phyloP scores from a whole-genome alignment of 2,329 filamentous ascomycete genomes.

The Fusarium circinatum region DNA sequence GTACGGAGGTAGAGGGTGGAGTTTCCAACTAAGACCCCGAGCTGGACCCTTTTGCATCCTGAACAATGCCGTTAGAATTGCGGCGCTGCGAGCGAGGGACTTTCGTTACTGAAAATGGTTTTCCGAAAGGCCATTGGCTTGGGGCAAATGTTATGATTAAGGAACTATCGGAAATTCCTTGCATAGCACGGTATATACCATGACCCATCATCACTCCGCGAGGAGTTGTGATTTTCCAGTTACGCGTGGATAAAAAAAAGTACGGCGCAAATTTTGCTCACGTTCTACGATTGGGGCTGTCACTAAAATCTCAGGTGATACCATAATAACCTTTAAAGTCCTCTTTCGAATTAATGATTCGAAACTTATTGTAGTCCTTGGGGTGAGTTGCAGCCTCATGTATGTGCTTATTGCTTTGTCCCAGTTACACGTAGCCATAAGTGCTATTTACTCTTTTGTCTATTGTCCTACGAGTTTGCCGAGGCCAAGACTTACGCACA shows the following conservation, averaged over 20 bases:
- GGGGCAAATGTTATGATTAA: not conserved
- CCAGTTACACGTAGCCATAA: slow-evolving; percentile 2
- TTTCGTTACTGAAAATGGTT: slow-evolving; percentile 3
- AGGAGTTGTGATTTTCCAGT: not conserved
- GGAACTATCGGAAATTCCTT: not conserved
- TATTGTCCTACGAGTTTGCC: slow-evolving; percentile 1
- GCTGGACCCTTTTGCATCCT: not conserved
- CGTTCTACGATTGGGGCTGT: not conserved
- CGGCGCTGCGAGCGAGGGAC: slow-evolving; percentile 1
- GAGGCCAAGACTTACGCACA: slow-evolving; percentile 7
- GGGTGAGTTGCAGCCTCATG: slow-evolving; percentile 2
- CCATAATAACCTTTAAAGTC: not conserved
- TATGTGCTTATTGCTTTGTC: not conserved
- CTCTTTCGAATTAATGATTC: not conserved
- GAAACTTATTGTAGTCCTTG: not conserved
- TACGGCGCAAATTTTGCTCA: not conserved
- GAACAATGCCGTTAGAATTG: not conserved
- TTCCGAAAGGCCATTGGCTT: not conserved
- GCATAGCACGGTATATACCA: not conserved
- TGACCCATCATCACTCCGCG: not conserved
- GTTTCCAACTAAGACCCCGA: not conserved
- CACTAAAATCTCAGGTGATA: not conserved
- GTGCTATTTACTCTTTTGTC: not conserved
- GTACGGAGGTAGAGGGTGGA: not conserved
- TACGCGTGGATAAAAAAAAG: not conserved